Conservation (phyloP, 2,329 filamentous ascomycete genomes). For the Penicillium sp. region DNA sequence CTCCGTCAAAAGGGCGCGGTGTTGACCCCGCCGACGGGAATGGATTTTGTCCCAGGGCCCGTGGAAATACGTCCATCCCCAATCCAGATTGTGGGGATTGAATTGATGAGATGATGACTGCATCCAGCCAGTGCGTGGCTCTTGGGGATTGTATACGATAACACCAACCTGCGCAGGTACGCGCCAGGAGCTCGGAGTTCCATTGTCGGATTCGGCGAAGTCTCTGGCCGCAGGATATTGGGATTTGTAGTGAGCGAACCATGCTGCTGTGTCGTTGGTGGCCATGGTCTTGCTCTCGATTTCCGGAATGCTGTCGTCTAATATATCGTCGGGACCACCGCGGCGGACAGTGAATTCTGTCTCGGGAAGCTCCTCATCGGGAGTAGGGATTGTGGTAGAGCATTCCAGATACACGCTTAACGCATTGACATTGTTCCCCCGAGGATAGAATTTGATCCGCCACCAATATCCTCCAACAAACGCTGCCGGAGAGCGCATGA, state of each 20-base stretch:
- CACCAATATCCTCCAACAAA: slow-evolving; percentile 59
- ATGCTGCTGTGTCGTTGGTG: slow-evolving; percentile 28
- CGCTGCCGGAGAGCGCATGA: slow-evolving; percentile 57
- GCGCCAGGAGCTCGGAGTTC: slow-evolving; percentile 38
- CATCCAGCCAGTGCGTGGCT: slow-evolving; percentile 57
- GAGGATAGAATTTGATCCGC: slow-evolving; percentile 63
- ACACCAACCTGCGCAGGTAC: slow-evolving; percentile 59
- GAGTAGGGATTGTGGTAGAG: slow-evolving; percentile 47
- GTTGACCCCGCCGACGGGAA: slow-evolving; percentile 54
- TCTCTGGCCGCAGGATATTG: slow-evolving; percentile 23
- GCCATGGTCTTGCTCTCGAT: slow-evolving; percentile 31
- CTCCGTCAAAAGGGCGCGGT: slow-evolving; percentile 56
- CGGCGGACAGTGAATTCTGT: slow-evolving; percentile 42
- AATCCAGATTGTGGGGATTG: slow-evolving; percentile 56
- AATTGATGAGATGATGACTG: slow-evolving; percentile 58
- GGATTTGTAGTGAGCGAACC: slow-evolving; percentile 33
- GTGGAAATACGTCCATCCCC: slow-evolving; percentile 62
- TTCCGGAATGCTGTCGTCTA: slow-evolving; percentile 33
- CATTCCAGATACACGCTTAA: slow-evolving; percentile 61
- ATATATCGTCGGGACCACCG: slow-evolving; percentile 35
- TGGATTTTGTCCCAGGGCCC: slow-evolving; percentile 58
- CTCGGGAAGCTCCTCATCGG: slow-evolving; percentile 37
- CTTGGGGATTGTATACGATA: slow-evolving; percentile 60
- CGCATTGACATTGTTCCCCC: slow-evolving; percentile 56
- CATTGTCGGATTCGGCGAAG: neutral